Evolutionary conservation across 306 rosid genomes (phyloP), one percentile per base, ranked within the genome.

Genomic region (Vigna hirtella): DNA sequence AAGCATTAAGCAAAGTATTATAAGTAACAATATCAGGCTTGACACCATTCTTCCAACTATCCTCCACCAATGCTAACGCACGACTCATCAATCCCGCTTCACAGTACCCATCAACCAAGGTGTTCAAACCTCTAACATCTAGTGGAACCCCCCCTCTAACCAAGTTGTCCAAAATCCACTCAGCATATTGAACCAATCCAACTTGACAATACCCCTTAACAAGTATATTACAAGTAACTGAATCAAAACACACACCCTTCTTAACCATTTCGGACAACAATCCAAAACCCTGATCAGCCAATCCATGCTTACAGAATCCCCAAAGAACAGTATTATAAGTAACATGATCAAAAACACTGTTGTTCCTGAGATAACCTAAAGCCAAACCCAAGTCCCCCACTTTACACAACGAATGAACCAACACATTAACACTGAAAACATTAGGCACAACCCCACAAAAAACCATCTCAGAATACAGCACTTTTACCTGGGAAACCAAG

Each of bases 401-500:
- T 87, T 90, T 92, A 79, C 96, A 92, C 22, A 86, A 79, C 6
- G 96, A 92, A 79, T 90, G 97, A 83, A 92, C 88, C 84, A 92
- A 83, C 62, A 90, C 61, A 70, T 90, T 92, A 28, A 81, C 73
- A 79, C 87, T 93, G 72, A 86, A 86, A 80, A 90, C 83, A 86
- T 81, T 86, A 59, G 93, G 96, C 72, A 82, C 78, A 74, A 89
- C 82, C 82, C 93, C 89, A 81, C 88, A 86, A 64, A 79, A 57
- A 63, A 87, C 70, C 93, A 90, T 83, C 24, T 90, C 89, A 30
- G 81, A 77, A 81, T 80, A 87, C 59, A 89, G 12, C 72, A 86
- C 36, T 58, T 87, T 77, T 57, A 93, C 97, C 85, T 89, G 89
- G 82, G 87, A 87, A 49, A 86, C 86, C 56, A 83, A 76, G 61